These are phyloP conservation scores for Auricularia cornea DNA, from an alignment of 768 basidiomycete species.

Conservation along the genomic window DNA sequence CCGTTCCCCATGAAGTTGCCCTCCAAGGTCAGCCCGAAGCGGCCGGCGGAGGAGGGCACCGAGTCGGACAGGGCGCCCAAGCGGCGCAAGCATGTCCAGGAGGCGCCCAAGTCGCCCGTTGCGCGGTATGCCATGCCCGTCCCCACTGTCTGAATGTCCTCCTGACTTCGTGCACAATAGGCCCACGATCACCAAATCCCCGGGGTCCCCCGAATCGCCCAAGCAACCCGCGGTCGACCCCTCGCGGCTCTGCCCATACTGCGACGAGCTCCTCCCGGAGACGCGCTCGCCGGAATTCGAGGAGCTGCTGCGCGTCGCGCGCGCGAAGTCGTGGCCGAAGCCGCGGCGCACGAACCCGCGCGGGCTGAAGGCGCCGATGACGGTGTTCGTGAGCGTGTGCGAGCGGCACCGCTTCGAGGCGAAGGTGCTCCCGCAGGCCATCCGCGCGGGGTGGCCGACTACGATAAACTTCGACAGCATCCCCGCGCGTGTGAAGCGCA, in stretches of 20 bases:
- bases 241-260: slow-evolving; percentile 68
- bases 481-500: slow-evolving; percentile 38
- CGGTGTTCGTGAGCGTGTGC: slow-evolving; percentile 58
- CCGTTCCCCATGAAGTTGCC: background rate
- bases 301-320: slow-evolving; percentile 27
- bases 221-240: slow-evolving; percentile 38
- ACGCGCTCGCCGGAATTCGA: slow-evolving; percentile 50
- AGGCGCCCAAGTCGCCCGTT: too few relatives aligned
- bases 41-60: background rate
- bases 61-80: background rate
- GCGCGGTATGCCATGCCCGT: too few relatives aligned
- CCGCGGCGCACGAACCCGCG: slow-evolving; percentile 61
- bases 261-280: slow-evolving; percentile 60
- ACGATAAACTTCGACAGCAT: slow-evolving; percentile 56
- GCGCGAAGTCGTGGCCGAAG: slow-evolving; percentile 44
- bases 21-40: background rate
- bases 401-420: slow-evolving; percentile 74
- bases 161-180: too few relatives aligned
- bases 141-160: too few relatives aligned
- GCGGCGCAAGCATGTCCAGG: background rate
- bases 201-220: too few relatives aligned
- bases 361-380: slow-evolving; percentile 45
- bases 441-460: slow-evolving; percentile 68
- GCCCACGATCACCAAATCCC: too few relatives aligned
- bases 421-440: slow-evolving; percentile 62